phyloP scores from a whole-genome alignment of 176 grass and related monocot species.

The Oryza officinalis region DNA sequence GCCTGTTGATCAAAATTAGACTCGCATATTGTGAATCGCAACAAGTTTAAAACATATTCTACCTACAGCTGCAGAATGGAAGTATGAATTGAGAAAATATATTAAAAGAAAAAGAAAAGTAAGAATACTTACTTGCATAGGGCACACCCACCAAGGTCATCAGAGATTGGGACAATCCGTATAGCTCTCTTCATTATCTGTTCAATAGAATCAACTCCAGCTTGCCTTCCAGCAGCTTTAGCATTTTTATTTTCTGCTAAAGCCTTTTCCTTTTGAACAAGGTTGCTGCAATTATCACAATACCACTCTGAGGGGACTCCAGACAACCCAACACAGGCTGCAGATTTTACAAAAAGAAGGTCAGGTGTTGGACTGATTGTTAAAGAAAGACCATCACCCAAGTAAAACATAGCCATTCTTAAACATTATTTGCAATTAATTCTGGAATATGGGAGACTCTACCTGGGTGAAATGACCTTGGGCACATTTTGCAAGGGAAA shows the following conservation, averaged over 20 bases:
- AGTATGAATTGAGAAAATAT: neutral
- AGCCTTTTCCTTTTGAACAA: slow-evolving; percentile 80
- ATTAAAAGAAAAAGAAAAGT: slow-evolving; percentile 8
- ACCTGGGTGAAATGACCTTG: slow-evolving; percentile 94
- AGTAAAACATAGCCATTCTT: neutral
- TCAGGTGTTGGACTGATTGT: slow-evolving; percentile 8
- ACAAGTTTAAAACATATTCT: neutral
- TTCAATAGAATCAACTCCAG: slow-evolving; percentile 94
- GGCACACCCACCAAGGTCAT: slow-evolving; percentile 83
- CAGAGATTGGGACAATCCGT: slow-evolving; percentile 75
- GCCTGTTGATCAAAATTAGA: slow-evolving; percentile 25
- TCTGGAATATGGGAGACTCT: slow-evolving; percentile 1
- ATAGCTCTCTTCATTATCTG: slow-evolving; percentile 91
- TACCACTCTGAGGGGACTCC: slow-evolving; percentile 69
- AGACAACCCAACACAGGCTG: slow-evolving; percentile 74
- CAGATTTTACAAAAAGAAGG: slow-evolving; percentile 32
- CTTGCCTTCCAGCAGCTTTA: slow-evolving; percentile 92
- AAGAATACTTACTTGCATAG: slow-evolving; percentile 79
- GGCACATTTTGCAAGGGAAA: slow-evolving; percentile 89
- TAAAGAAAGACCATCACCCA: neutral
- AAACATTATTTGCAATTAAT: slow-evolving; percentile 6
- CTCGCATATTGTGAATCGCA: slow-evolving; percentile 25
- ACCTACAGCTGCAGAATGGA: neutral
- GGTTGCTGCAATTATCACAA: slow-evolving; percentile 84
- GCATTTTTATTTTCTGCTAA: slow-evolving; percentile 91